phyloP scores from a whole-genome alignment of 2,329 filamentous ascomycete genomes.

The Taxawa tesnikishii region DNA sequence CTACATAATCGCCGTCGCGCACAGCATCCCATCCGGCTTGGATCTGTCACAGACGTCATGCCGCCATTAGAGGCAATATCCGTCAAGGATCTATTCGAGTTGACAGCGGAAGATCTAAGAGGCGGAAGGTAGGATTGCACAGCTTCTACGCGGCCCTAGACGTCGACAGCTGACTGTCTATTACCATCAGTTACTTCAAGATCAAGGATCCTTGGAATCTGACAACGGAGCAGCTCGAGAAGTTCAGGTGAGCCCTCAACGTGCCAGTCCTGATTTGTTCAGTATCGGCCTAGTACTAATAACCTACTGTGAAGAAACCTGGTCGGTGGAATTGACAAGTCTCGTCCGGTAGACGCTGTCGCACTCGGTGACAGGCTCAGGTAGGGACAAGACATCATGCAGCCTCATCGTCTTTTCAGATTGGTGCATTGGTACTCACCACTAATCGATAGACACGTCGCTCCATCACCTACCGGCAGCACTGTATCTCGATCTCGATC shows the following conservation, averaged over 20 bases:
- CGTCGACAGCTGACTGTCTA: neutral
- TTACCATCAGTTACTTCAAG: neutral
- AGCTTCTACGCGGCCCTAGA: neutral
- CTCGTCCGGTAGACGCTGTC: neutral
- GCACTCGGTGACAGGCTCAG: neutral
- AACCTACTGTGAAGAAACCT: neutral
- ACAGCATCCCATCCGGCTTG: neutral
- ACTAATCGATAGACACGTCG: neutral
- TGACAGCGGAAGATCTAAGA: neutral
- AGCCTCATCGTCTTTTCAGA: neutral
- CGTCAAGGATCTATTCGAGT: neutral
- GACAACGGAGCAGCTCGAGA: neutral
- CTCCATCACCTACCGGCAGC: neutral
- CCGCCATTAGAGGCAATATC: neutral
- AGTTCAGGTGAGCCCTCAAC: neutral
- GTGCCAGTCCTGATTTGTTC: neutral
- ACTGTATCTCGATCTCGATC: neutral
- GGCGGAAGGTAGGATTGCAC: neutral
- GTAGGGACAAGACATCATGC: neutral
- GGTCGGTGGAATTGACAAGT: neutral
- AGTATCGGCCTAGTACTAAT: neutral
- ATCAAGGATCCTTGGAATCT: neutral
- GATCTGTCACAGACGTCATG: neutral
- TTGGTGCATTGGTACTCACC: neutral
- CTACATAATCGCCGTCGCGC: neutral